Percentiles rank a stretch among this genome's conserved stretches.
Evolutionary conservation across 495 filamentous ascomycete species (phyloP).

Genomic region (Talaromyces borbonicus): DNA sequence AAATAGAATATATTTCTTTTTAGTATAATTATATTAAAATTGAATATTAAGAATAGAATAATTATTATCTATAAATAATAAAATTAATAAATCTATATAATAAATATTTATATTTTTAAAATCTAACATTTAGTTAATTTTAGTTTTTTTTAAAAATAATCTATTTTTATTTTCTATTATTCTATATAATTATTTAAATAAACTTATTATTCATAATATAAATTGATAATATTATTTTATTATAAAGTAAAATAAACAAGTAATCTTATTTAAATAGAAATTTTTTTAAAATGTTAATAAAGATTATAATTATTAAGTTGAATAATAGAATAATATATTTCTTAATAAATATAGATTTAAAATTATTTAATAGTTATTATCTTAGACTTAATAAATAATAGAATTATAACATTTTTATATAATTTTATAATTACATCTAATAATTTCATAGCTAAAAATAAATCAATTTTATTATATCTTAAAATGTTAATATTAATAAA

Average conservation of each 20-base stretch:
- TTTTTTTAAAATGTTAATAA: background rate
- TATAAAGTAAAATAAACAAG: constrained; percentile 2
- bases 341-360: constrained; percentile 1
- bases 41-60: background rate
- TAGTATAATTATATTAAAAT: background rate
- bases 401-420: background rate
- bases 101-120: background rate
- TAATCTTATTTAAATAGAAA: background rate
- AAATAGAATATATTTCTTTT: constrained; percentile 2
- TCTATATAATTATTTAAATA: background rate
- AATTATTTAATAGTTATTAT: constrained; percentile 6
- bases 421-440: background rate
- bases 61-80: background rate
- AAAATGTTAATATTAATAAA: background rate
- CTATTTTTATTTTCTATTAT: background rate
- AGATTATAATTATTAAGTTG: constrained; percentile 1
- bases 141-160: constrained; percentile 1
- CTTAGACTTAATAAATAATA: background rate
- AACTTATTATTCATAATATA: background rate
- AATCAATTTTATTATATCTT: background rate
- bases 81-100: background rate
- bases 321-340: background rate
- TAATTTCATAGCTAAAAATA: background rate
- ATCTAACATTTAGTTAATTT: constrained; percentile 7
- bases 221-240: background rate